A percentile compares a stretch with the other conserved stretches of the same genome.
Conservation (phyloP, 2,329 filamentous ascomycete species). For the Fusarium haematococcum region DNA sequence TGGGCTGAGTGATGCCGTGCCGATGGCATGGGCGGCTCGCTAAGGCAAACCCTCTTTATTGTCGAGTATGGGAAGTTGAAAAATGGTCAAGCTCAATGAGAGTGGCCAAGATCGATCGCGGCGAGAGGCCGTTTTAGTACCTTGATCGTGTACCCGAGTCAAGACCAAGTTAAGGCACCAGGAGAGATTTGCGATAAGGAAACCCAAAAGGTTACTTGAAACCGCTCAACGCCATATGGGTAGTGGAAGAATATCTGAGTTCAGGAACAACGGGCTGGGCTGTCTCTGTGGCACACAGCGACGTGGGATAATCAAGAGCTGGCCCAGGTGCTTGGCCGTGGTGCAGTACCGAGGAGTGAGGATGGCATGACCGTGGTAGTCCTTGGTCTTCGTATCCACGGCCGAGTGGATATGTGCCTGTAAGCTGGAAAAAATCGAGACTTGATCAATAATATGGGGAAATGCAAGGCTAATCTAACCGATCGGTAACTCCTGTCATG, state of each 20-base stretch:
- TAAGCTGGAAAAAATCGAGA: neutral
- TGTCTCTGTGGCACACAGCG: neutral
- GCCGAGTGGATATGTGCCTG: neutral
- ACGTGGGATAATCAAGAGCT: neutral
- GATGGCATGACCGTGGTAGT: neutral
- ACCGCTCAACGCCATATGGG: neutral
- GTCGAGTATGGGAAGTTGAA: neutral
- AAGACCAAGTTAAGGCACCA: constrained; percentile 18
- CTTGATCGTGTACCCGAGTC: neutral
- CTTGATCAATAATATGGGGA: neutral
- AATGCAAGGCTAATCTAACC: neutral
- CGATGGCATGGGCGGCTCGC: neutral
- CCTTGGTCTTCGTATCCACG: neutral
- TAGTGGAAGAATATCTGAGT: neutral
- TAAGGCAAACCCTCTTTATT: neutral
- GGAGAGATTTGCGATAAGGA: constrained; percentile 3
- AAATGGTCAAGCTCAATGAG: neutral
- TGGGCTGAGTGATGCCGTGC: neutral
- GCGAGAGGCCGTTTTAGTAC: neutral
- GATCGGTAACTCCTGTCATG: neutral
- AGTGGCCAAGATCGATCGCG: constrained; percentile 9
- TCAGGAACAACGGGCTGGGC: neutral
- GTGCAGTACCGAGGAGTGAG: neutral
- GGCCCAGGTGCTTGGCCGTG: neutral
- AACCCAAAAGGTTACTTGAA: neutral